Percentiles rank a stretch among this genome's conserved stretches.
Evolutionary conservation across 1,284 basidiomycete species (phyloP).

Genomic region (Rhodotorula sp.): DNA sequence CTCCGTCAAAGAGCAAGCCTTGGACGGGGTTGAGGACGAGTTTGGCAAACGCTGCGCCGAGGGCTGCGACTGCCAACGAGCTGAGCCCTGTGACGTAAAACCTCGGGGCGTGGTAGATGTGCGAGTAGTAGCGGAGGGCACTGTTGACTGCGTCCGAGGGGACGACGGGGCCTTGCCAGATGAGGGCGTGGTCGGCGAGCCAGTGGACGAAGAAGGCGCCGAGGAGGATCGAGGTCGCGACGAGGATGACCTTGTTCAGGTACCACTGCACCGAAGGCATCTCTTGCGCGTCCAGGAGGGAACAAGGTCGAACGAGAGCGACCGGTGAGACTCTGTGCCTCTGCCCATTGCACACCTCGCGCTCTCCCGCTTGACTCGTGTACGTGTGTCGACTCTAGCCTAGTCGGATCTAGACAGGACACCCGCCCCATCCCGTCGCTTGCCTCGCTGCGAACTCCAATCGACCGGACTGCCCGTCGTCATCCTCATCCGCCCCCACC

Average conservation of each 20-base stretch:
- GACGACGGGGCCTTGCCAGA: constrained; percentile 26
- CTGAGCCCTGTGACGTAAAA: constrained; percentile 22
- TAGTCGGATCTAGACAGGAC: too few species aligned
- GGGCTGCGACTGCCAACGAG: constrained; percentile 8
- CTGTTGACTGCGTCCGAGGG: neutral
- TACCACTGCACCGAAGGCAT: neutral
- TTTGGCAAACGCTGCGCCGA: constrained; percentile 11
- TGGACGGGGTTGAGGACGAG: constrained; percentile 22
- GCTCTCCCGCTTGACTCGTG: too few species aligned
- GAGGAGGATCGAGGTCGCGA: constrained; percentile 19
- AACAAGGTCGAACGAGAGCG: too few species aligned
- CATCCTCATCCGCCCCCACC: too few species aligned
- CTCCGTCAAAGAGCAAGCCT: constrained; percentile 36
- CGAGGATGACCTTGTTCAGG: constrained; percentile 27
- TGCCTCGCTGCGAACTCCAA: too few species aligned
- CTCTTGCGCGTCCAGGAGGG: too few species aligned
- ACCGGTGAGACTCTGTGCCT: too few species aligned
- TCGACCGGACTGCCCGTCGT: too few species aligned
- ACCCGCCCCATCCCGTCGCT: too few species aligned
- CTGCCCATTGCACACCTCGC: too few species aligned
- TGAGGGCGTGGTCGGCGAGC: constrained; percentile 24
- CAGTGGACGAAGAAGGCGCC: constrained; percentile 28
- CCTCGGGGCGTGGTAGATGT: constrained; percentile 20
- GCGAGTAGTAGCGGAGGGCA: constrained; percentile 27
- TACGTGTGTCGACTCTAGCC: too few species aligned